Conservation (phyloP, 2,329 filamentous ascomycete genomes). For the Pseudophaeomoniella oleicola region DNA sequence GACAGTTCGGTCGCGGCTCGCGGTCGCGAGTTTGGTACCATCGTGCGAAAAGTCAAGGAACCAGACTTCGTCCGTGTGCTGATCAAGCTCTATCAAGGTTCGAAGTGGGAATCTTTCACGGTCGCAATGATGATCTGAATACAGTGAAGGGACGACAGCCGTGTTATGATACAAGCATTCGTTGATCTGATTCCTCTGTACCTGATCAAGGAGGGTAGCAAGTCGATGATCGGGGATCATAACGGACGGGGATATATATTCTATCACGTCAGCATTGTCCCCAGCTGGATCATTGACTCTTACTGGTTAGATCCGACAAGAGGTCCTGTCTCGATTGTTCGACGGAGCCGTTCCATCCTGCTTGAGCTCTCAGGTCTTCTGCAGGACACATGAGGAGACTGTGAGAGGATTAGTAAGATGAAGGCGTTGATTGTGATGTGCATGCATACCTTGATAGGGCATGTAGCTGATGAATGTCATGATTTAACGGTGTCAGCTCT, state of each 20-base stretch:
- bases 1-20: constrained; percentile 59
- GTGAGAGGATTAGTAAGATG: constrained; percentile 2
- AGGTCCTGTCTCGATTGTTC: constrained; percentile 60
- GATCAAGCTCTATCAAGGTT: constrained; percentile 52
- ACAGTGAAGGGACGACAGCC: constrained; percentile 63
- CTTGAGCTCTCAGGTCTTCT: constrained; percentile 61
- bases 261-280: too few species aligned
- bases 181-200: constrained; percentile 71
- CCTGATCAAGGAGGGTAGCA: constrained; percentile 63
- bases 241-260: constrained; percentile 83
- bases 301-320: constrained; percentile 70
- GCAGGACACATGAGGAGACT: constrained; percentile 81
- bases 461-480: constrained; percentile 63
- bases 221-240: constrained; percentile 93
- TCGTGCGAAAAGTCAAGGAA: constrained; percentile 81
- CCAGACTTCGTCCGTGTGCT: constrained; percentile 79
- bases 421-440: background rate
- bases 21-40: constrained; percentile 67
- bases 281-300: constrained; percentile 41
- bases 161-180: constrained; percentile 84
- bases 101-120: constrained; percentile 64
- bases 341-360: constrained; percentile 70
- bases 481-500: constrained; percentile 75
- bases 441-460: constrained; percentile 54
- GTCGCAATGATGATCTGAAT: constrained; percentile 77